Evolutionary conservation across 2,329 filamentous ascomycete species (phyloP).

Genomic region (Penicillium expansum): DNA sequence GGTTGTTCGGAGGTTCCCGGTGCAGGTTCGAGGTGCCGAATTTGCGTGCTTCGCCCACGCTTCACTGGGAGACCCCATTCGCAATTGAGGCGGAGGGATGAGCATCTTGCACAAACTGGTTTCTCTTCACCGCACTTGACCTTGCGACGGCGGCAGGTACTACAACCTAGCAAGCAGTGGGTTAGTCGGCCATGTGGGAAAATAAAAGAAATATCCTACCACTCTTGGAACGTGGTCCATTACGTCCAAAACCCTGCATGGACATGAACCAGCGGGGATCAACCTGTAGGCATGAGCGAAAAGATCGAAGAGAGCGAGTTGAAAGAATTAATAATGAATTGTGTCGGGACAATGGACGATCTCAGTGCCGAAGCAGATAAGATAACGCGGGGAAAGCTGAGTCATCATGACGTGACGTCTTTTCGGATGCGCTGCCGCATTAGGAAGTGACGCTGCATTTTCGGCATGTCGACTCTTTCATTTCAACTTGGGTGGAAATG

Average conservation of each 20-base stretch:
- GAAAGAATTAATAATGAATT: neutral
- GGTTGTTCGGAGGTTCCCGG: slow-evolving; percentile 12
- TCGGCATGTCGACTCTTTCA: no score
- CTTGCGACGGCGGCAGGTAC: slow-evolving; percentile 38
- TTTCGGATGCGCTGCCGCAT: no score
- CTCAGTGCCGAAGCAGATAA: slow-evolving; percentile 7
- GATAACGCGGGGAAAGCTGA: slow-evolving; percentile 8
- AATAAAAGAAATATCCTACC: slow-evolving; percentile 22
- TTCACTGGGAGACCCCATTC: slow-evolving; percentile 37
- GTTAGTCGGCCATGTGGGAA: neutral
- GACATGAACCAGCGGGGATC: slow-evolving; percentile 25
- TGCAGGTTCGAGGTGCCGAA: slow-evolving; percentile 30
- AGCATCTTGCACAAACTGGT: slow-evolving; percentile 36
- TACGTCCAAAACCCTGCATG: slow-evolving; percentile 24
- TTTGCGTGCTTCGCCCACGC: slow-evolving; percentile 23
- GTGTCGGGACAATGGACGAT: neutral
- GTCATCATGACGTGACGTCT: slow-evolving; percentile 7
- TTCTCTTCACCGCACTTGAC: slow-evolving; percentile 38
- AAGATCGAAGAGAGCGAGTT: neutral
- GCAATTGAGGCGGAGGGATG: slow-evolving; percentile 31
- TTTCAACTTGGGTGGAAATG: no score
- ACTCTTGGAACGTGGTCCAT: slow-evolving; percentile 42
- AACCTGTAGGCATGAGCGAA: slow-evolving; percentile 15
- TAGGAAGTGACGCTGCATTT: no score
- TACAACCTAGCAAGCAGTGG: slow-evolving; percentile 31